Evolutionary conservation across 768 basidiomycete species (phyloP).

Genomic region (Mycena galericulata): DNA sequence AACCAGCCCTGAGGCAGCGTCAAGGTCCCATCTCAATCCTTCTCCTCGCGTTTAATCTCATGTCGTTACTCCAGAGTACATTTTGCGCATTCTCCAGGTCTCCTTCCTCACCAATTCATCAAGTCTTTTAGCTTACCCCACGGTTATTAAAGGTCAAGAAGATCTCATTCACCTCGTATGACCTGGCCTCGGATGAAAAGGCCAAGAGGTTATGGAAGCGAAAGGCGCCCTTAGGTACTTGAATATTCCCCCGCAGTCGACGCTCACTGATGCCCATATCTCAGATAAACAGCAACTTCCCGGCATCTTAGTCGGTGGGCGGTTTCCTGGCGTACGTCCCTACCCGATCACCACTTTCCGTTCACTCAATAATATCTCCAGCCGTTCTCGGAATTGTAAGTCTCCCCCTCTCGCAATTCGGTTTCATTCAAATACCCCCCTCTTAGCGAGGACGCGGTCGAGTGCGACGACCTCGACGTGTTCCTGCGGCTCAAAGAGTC

Average conservation of each 20-base stretch:
- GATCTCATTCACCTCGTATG: constrained; percentile 84
- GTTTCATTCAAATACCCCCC: constrained; percentile 18
- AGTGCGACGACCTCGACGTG: constrained; percentile 75
- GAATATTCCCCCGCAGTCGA: constrained; percentile 20
- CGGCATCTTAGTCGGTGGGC: constrained; percentile 83
- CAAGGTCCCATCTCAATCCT: constrained; percentile 71
- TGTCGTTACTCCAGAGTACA: constrained; percentile 66
- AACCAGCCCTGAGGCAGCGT: constrained; percentile 79
- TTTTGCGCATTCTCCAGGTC: constrained; percentile 82
- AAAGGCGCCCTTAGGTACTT: constrained; percentile 75
- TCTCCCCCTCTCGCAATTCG: constrained; percentile 1
- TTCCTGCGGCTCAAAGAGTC: constrained; percentile 82
- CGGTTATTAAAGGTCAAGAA: constrained; percentile 57
- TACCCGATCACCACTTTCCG: constrained; percentile 11
- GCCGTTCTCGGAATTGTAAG: constrained; percentile 84
- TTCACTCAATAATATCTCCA: constrained; percentile 42
- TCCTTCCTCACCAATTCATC: too few relatives aligned
- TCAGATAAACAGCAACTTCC: constrained; percentile 88
- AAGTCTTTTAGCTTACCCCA: too few relatives aligned
- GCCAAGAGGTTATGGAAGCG: constrained; percentile 84
- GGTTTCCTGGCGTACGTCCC: constrained; percentile 78
- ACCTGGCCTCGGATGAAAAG: constrained; percentile 83
- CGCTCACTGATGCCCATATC: constrained; percentile 6
- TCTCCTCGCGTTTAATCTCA: constrained; percentile 7
- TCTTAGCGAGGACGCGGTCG: constrained; percentile 85